A percentile compares a stretch with the other conserved stretches of the same genome.
Conservation (phyloP, 2,329 filamentous ascomycete genomes). For the Colletotrichum kahawae region DNA sequence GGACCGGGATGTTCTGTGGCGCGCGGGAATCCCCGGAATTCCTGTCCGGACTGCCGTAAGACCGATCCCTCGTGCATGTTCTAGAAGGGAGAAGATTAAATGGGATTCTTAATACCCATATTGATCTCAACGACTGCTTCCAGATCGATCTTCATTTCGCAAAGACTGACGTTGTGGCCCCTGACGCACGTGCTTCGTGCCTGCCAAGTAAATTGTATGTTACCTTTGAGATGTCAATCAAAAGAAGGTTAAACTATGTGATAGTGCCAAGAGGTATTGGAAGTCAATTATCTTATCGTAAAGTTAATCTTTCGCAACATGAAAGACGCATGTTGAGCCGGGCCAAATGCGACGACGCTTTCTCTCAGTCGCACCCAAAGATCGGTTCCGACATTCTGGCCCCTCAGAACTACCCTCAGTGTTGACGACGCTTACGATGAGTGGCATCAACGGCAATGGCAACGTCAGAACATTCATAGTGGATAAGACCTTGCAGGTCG, state of each 20-base stretch:
- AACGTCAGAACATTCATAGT: neutral
- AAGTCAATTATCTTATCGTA: neutral
- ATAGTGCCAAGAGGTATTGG: neutral
- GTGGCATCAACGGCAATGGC: neutral
- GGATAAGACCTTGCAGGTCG: neutral
- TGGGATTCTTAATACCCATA: neutral
- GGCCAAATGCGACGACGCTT: neutral
- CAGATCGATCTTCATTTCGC: neutral
- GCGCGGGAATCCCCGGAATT: neutral
- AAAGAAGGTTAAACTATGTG: neutral
- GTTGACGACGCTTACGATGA: neutral
- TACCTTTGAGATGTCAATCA: neutral
- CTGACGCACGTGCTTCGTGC: neutral
- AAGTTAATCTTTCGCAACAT: neutral
- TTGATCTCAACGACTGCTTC: neutral
- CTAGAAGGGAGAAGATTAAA: neutral
- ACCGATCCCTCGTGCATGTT: neutral
- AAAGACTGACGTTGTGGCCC: neutral
- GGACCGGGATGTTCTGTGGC: neutral
- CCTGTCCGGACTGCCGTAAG: neutral
- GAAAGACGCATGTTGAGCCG: neutral
- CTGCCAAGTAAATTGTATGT: neutral
- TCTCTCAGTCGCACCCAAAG: neutral
- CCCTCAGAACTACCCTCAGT: rapidly evolving
- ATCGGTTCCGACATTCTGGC: neutral